Evolutionary conservation across 2,329 filamentous ascomycete species (phyloP), one percentile per base, ranked within the genome.

Genomic region (Lasiodiplodia sp.): DNA sequence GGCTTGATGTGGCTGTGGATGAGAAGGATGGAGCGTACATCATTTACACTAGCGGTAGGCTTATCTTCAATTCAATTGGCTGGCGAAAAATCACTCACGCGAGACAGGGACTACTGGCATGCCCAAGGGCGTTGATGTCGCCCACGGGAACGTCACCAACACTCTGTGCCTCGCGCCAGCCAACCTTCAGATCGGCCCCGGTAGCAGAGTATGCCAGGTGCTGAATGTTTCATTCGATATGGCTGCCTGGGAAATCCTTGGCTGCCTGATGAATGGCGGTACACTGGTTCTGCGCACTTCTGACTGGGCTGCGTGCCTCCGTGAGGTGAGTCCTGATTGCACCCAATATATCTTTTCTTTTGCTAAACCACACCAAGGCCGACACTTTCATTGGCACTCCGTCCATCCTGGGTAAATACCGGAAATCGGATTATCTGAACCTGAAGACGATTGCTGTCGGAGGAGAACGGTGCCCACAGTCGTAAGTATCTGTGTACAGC

Each of bases 191-290:
- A 85, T 89, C 63, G 76, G 72, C 12, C 75, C 80, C 2, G 87
- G 87, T 14, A 84, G 80, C 12, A 82, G 82, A 14, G 87, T 89
- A 8, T 86, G 84, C 2, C 86, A 87, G 67, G 79, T 88, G 7
- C 79, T 89, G 51, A 88, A 86, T 70, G 83, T 89, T 55, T 85
- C 85, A 53, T 89, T 89, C 70, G 87, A 89, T 71, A 88, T 89
- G 86, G 87, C 85, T 25, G 86, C 87, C 14, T 89, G 87, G 87
- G 87, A 89, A 70, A 85, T 88, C n/a, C 81, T 89, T 10, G 83
- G 81, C 0, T 85, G 83, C 64, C 76, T 88, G 28, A 86, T 86
- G 77, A 88, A 88, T 58, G 87, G 87, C 23, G 87, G 87, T 5
- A 88, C 86, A 3, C 77, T 88, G 55, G 79, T 86, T 56, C 78